Base-by-base conservation (phyloP, 2,329 filamentous ascomycete species). In the Lecanicillium sp. region DNA sequence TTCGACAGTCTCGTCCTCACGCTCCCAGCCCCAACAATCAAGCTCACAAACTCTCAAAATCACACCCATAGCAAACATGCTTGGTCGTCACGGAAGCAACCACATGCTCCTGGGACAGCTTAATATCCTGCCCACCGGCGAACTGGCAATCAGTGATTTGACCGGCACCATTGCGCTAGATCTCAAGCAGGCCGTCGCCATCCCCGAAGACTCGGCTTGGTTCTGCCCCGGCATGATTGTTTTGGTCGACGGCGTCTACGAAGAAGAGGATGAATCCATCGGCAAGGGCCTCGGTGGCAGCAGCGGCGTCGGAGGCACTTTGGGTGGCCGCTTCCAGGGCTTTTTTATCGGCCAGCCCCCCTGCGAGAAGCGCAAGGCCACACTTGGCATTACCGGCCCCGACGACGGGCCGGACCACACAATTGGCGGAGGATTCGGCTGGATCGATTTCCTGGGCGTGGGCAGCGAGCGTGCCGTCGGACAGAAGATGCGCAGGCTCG, bases 151-250 rank as follows among this genome's bases (percentile, higher is more conserved):
- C 19, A 88, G 85, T 55, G 93, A 98, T 60, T 69, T 93, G 24
- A 91, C 89, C 0, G 93, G 91, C 15, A 91, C 87, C 44, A 95
- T 98, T 57, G 76, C 81, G 2, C 73, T 98, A 2, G 90, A 97
- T 56, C 69, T 97, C 10, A 78, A 82, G 17, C 86, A 91, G 59
- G 88, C 91, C 0, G 81, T 83, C 19, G 81, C 86, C 12, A 84
- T 96, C 48, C 90, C 90, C 0, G 83, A 89, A 51, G 84, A 91
- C 60, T 89, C 87, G 20, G 85, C 87, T 4, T 98, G 90, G 86
- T 96, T 96, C 61, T 83, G 85, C 5, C 90, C 93, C 0, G 94
- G 94, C 3, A 97, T 97, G 90, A 87, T 98, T 40, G 87, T 97
- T 3, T 76, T 98, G 0, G 81, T 96, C 0, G 93, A 98, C 59